Percentiles rank a stretch among this genome's conserved stretches.
These are phyloP conservation scores for Stagonosporopsis cucurbitacearum DNA, from an alignment of 2,329 filamentous ascomycete species.

Conservation along the genomic window DNA sequence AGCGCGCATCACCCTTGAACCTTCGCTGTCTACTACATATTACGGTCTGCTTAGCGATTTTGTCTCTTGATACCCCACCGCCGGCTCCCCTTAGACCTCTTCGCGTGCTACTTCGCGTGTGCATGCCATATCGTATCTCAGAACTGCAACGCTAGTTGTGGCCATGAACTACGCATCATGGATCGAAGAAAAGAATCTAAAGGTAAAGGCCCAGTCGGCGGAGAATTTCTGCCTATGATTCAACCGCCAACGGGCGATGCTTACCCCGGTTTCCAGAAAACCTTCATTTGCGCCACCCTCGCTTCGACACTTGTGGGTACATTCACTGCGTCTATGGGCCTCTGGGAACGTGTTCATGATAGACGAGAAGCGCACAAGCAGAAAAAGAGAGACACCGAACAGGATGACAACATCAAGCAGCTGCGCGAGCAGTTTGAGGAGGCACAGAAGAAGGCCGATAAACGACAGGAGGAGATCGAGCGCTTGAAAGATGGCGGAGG, in stretches of 20 bases:
- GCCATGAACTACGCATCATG: constrained; percentile 54
- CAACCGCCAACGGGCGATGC: constrained; percentile 15
- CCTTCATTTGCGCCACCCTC: constrained; percentile 54
- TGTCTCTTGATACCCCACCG: constrained; percentile 10
- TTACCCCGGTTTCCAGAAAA: constrained; percentile 42
- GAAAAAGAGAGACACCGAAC: constrained; percentile 45
- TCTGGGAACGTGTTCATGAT: constrained; percentile 50
- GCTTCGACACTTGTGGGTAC: constrained; percentile 54
- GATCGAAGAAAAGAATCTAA: constrained; percentile 55
- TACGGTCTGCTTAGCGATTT: background rate
- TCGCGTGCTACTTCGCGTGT: constrained; percentile 4
- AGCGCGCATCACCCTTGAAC: background rate
- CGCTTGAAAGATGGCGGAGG: constrained; percentile 26
- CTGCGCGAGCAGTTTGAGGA: constrained; percentile 41
- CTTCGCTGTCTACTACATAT: constrained; percentile 1
- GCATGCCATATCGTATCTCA: constrained; percentile 6
- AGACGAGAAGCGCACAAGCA: constrained; percentile 48
- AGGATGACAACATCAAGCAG: constrained; percentile 45
- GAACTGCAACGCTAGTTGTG: constrained; percentile 10
- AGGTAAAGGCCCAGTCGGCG: constrained; percentile 32
- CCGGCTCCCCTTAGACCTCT: constrained; percentile 11
- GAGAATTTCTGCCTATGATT: constrained; percentile 18
- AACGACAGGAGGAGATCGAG: constrained; percentile 34
- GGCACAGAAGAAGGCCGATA: constrained; percentile 34
- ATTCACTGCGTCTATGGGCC: constrained; percentile 53